Conservation (phyloP, 805 yeast genomes). For the Candida rishiriensis region DNA sequence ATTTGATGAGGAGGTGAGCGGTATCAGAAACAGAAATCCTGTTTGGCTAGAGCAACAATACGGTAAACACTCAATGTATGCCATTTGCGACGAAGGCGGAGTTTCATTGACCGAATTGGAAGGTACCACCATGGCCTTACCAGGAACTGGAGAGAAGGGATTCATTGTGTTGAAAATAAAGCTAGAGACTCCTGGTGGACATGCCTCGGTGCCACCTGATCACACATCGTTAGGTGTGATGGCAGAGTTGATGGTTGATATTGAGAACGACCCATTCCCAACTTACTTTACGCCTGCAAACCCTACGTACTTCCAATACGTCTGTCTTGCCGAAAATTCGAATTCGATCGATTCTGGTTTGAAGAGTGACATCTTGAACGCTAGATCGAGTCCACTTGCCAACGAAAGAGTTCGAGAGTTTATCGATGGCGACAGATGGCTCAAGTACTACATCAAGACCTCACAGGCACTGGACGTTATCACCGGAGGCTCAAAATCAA, state of each 20-base stretch:
- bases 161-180: constrained; percentile 39
- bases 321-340: constrained; percentile 53
- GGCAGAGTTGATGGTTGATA: constrained; percentile 45
- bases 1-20: constrained; percentile 72
- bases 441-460: constrained; percentile 46
- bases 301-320: constrained; percentile 50
- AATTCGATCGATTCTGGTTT: constrained; percentile 23
- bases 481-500: constrained; percentile 65
- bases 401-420: constrained; percentile 32
- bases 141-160: constrained; percentile 62
- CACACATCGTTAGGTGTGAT: constrained; percentile 74
- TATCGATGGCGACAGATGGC: constrained; percentile 15
- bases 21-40: constrained; percentile 40
- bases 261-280: constrained; percentile 55
- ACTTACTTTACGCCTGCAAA: constrained; percentile 44
- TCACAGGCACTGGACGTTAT: constrained; percentile 64
- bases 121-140: constrained; percentile 48
- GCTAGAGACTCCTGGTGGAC: constrained; percentile 68
- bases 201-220: constrained; percentile 74
- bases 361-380: constrained; percentile 30
- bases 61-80: constrained; percentile 53
- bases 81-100: constrained; percentile 69
- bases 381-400: constrained; percentile 33
- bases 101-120: constrained; percentile 34
- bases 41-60: constrained; percentile 43